These are phyloP conservation scores for Zasmidium cellare DNA, from an alignment of 2,329 filamentous ascomycete species.

Conservation along the genomic window DNA sequence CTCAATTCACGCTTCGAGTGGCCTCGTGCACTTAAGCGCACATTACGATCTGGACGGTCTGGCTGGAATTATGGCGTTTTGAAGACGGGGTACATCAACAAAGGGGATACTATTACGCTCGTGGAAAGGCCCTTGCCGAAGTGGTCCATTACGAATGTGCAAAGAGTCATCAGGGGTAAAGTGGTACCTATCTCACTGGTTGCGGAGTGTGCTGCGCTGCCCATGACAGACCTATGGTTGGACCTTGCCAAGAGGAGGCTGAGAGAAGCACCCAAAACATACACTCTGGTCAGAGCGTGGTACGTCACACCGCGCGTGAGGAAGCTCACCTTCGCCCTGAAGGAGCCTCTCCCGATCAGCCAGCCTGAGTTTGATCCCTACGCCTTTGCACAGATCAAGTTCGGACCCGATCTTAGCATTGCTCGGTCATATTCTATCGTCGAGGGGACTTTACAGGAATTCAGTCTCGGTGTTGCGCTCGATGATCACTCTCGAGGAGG, in stretches of 20 bases:
- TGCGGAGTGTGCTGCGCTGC: slow-evolving; percentile 45
- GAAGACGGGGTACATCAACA: slow-evolving; percentile 49
- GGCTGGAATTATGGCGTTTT: slow-evolving; percentile 19
- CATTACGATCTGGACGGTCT: slow-evolving; percentile 12
- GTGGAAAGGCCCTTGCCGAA: slow-evolving; percentile 56
- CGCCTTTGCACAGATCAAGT: slow-evolving; percentile 57
- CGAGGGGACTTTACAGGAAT: slow-evolving; percentile 48
- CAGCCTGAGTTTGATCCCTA: slow-evolving; percentile 41
- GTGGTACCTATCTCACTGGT: slow-evolving; percentile 52
- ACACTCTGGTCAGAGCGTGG: neutral
- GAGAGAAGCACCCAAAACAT: slow-evolving; percentile 35
- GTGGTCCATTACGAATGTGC: slow-evolving; percentile 65
- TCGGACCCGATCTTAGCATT: slow-evolving; percentile 55
- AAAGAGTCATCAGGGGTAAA: slow-evolving; percentile 50
- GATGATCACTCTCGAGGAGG: slow-evolving; percentile 42
- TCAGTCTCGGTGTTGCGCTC: slow-evolving; percentile 61
- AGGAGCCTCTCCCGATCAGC: slow-evolving; percentile 16
- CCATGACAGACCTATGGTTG: slow-evolving; percentile 13
- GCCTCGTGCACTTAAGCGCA: slow-evolving; percentile 12
- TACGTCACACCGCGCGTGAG: slow-evolving; percentile 12
- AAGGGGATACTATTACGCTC: slow-evolving; percentile 59
- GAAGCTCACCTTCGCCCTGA: slow-evolving; percentile 10
- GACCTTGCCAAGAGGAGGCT: slow-evolving; percentile 29
- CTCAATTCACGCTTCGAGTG: slow-evolving; percentile 60
- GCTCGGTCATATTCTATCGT: slow-evolving; percentile 62